phyloP scores from a whole-genome alignment of 2,329 filamentous ascomycete genomes.

The Alternaria metachromatica region DNA sequence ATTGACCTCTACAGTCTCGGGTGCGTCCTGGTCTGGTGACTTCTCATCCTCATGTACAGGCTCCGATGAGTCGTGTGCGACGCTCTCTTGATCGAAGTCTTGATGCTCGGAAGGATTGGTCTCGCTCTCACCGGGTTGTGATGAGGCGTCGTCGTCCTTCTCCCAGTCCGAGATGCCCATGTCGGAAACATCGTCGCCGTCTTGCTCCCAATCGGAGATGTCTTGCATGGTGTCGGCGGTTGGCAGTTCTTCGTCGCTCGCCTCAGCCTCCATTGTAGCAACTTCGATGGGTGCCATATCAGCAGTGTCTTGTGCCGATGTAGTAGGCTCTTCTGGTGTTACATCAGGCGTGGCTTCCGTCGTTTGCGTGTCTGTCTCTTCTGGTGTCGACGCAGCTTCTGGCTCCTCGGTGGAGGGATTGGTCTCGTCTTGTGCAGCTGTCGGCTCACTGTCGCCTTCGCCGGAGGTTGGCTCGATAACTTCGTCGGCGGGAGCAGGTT shows the following conservation, averaged over 20 bases:
- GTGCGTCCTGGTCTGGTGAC: not conserved
- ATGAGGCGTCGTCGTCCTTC: slow-evolving; percentile 2
- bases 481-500: not conserved
- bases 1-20: not conserved
- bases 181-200: not conserved
- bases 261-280: not conserved
- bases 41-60: slow-evolving; percentile 1
- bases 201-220: not conserved
- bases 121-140: slow-evolving; percentile 3
- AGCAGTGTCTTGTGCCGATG: not conserved
- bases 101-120: slow-evolving; percentile 9
- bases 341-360: not conserved
- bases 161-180: slow-evolving; percentile 2
- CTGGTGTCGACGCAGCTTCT: not conserved
- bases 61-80: not conserved
- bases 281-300: not conserved
- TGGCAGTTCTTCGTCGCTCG: not conserved
- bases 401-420: not conserved
- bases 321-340: not conserved
- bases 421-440: not conserved
- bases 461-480: not conserved
- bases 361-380: not conserved
- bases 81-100: not conserved
- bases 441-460: not conserved
- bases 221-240: not conserved